These are phyloP conservation scores for Tephrocybe sp. DNA, from an alignment of 768 basidiomycete genomes.

Conservation along the genomic window DNA sequence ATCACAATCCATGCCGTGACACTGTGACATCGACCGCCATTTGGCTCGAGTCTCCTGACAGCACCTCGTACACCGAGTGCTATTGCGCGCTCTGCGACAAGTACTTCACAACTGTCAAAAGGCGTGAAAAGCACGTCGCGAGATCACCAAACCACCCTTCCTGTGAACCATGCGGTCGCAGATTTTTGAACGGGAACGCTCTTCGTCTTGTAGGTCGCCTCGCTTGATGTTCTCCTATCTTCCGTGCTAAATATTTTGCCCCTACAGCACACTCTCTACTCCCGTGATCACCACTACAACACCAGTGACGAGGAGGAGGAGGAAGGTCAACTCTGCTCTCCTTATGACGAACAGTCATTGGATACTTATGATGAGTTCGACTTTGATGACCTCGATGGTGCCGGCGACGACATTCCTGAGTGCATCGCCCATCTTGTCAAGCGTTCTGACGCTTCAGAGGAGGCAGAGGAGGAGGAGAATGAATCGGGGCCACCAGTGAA, in stretches of 20 bases:
- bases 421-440: slow-evolving; percentile 7
- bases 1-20: background rate
- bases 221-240: background rate
- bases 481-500: background rate
- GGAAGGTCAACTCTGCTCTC: background rate
- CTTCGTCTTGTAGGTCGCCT: slow-evolving; percentile 1
- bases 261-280: background rate
- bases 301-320: background rate
- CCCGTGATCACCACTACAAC: background rate
- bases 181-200: slow-evolving; percentile 9
- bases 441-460: background rate
- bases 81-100: slow-evolving; percentile 9
- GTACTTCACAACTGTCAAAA: background rate
- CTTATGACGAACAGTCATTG: background rate
- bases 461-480: slow-evolving; percentile 8
- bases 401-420: background rate
- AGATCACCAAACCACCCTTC: slow-evolving; percentile 1
- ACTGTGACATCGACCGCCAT: background rate
- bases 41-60: background rate
- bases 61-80: background rate
- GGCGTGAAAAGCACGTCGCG: slow-evolving; percentile 6
- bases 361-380: slow-evolving; percentile 2
- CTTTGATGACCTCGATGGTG: slow-evolving; percentile 1
- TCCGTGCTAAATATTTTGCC: background rate
- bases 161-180: slow-evolving; percentile 2